Conservation (phyloP, 2,329 filamentous ascomycete genomes). For the Neopestalotiopsis rosae region DNA sequence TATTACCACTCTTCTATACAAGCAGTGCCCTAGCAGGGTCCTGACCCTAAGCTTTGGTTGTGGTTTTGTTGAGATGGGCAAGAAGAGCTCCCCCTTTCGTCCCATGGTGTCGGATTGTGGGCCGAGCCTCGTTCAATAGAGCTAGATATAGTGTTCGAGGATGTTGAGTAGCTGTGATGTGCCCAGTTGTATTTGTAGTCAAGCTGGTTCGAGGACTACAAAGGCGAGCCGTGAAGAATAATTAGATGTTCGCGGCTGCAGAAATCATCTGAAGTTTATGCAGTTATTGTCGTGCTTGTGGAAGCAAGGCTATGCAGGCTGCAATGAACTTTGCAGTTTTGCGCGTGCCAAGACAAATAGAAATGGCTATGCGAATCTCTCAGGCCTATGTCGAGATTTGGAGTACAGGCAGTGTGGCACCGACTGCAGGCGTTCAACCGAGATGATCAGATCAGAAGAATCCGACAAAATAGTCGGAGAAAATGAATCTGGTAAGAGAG, state of each 20-base stretch:
- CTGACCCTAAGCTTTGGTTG: constrained; percentile 48
- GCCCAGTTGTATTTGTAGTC: not conserved
- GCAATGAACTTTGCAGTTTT: not conserved
- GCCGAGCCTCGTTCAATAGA: constrained; percentile 30
- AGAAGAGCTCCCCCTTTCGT: constrained; percentile 31
- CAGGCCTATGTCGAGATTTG: not conserved
- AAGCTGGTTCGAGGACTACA: not conserved
- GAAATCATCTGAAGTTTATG: constrained; percentile 7
- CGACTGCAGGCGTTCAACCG: not conserved
- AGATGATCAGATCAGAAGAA: not conserved
- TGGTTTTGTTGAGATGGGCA: constrained; percentile 37
- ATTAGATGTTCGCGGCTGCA: not conserved
- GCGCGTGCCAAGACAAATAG: not conserved
- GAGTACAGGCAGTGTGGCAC: not conserved
- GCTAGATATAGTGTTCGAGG: constrained; percentile 32
- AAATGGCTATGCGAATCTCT: not conserved
- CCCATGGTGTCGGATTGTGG: constrained; percentile 25
- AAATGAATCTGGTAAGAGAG: constrained; percentile 1
- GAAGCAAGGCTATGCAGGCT: constrained; percentile 16
- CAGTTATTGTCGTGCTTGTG: not conserved
- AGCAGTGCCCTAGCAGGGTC: constrained; percentile 54
- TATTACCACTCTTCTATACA: constrained; percentile 57
- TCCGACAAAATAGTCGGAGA: constrained; percentile 8
- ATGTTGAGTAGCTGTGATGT: constrained; percentile 10
- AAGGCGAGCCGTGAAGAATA: constrained; percentile 11